phyloP scores from a whole-genome alignment of 2,329 filamentous ascomycete species.

The Hypoxylon sp. region DNA sequence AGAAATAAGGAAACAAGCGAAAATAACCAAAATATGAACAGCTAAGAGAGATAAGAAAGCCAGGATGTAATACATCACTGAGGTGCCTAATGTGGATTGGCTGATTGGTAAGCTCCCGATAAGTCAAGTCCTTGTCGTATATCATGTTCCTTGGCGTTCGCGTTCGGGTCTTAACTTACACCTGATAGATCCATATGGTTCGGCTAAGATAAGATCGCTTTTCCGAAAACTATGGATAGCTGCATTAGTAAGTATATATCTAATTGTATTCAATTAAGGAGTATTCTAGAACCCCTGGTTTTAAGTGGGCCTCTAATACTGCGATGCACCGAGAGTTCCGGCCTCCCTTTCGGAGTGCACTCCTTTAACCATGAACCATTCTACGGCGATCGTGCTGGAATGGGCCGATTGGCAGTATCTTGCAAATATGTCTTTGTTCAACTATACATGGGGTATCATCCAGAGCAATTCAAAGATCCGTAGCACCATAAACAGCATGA shows the following conservation, averaged over 20 bases:
- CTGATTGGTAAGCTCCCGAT: constrained; percentile 37
- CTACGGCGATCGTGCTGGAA: background rate
- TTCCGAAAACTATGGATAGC: background rate
- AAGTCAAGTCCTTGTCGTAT: background rate
- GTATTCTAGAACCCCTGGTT: background rate
- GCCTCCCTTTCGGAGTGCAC: background rate
- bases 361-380: background rate
- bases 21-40: background rate
- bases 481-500: background rate
- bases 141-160: background rate
- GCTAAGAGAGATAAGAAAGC: background rate
- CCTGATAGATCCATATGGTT: background rate
- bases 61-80: constrained; percentile 22
- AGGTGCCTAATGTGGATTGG: constrained; percentile 25
- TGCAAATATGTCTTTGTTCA: constrained; percentile 5
- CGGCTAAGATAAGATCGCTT: background rate
- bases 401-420: background rate
- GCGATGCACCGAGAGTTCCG: constrained; percentile 15
- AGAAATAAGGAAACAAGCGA: background rate
- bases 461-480: background rate
- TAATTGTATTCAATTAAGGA: background rate
- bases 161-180: too few species aligned
- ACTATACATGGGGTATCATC: constrained; percentile 22
- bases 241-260: background rate
- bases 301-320: background rate